Evolutionary conservation across 2,329 filamentous ascomycete genomes (phyloP).

Genomic region (Colletotrichum sidae): DNA sequence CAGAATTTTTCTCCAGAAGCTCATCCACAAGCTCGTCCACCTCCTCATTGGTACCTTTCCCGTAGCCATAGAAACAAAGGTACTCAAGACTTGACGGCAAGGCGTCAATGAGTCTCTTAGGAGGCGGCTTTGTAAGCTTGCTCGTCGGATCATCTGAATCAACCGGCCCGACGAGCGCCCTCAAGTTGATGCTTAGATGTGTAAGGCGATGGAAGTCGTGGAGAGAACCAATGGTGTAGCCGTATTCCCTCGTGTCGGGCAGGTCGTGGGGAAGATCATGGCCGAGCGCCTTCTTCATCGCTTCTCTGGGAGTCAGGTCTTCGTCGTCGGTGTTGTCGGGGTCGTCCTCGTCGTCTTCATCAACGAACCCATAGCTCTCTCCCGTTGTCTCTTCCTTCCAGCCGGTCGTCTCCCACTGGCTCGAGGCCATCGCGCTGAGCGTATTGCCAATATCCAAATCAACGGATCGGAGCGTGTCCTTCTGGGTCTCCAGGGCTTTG

Average conservation of each 20-base stretch:
- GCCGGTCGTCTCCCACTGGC: not conserved
- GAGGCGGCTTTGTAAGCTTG: not conserved
- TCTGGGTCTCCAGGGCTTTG: not conserved
- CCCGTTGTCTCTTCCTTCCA: not conserved
- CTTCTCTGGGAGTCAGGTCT: not conserved
- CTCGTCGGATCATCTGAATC: not conserved
- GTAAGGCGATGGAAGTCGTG: conserved; percentile 26
- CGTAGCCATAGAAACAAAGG: conserved; percentile 31
- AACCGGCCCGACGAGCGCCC: not conserved
- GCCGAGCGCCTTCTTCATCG: not conserved
- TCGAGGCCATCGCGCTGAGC: not conserved
- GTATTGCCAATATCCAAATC: not conserved
- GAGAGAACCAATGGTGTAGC: conserved; percentile 21
- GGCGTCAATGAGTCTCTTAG: conserved; percentile 22
- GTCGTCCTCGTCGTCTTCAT: not conserved
- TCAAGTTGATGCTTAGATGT: conserved; percentile 6
- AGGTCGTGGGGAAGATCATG: conserved; percentile 9
- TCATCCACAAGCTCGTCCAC: conserved; percentile 24
- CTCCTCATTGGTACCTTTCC: conserved; percentile 11
- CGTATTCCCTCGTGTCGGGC: conserved; percentile 9
- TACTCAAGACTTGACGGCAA: conserved; percentile 31
- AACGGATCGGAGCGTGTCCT: not conserved
- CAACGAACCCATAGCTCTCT: not conserved
- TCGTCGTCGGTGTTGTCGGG: not conserved
- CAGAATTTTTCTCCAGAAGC: conserved; percentile 20